Evolutionary conservation across 495 filamentous ascomycete species (phyloP).

Genomic region (Parathielavia appendiculata): DNA sequence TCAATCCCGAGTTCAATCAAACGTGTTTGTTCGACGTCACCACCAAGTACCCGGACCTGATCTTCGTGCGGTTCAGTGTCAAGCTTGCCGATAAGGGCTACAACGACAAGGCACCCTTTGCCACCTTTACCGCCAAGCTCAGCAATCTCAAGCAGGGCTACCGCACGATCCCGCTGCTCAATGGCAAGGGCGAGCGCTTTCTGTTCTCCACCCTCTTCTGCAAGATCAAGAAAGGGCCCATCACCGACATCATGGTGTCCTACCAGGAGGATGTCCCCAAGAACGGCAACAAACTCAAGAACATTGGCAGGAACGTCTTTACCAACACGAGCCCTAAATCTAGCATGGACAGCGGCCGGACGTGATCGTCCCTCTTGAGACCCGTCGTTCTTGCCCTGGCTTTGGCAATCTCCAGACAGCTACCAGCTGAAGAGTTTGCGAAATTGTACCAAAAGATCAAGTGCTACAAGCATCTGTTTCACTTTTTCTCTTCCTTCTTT

Average conservation of each 20-base stretch:
- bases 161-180: slow-evolving; percentile 89
- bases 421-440: neutral
- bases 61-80: slow-evolving; percentile 92
- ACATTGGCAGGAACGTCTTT: slow-evolving; percentile 46
- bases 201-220: slow-evolving; percentile 94
- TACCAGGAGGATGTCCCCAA: slow-evolving; percentile 37
- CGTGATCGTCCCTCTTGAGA: slow-evolving; percentile 8
- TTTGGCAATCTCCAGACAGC: no score
- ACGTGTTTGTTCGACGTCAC: slow-evolving; percentile 70
- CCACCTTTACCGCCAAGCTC: slow-evolving; percentile 88
- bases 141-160: slow-evolving; percentile 88
- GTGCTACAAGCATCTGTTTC: no score
- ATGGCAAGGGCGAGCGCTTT: slow-evolving; percentile 82
- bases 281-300: slow-evolving; percentile 44
- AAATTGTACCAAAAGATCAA: slow-evolving; percentile 1
- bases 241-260: slow-evolving; percentile 49
- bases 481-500: neutral
- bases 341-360: slow-evolving; percentile 38
- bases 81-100: slow-evolving; percentile 69
- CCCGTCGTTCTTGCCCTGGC: neutral
- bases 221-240: slow-evolving; percentile 62
- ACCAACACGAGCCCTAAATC: slow-evolving; percentile 41
- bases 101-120: slow-evolving; percentile 63
- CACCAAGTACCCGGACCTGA: slow-evolving; percentile 85
- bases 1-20: slow-evolving; percentile 76